Evolutionary conservation across 345 rosid genomes (phyloP), one percentile per base, ranked within the genome.

Genomic region (Euphorbia tirucalli): DNA sequence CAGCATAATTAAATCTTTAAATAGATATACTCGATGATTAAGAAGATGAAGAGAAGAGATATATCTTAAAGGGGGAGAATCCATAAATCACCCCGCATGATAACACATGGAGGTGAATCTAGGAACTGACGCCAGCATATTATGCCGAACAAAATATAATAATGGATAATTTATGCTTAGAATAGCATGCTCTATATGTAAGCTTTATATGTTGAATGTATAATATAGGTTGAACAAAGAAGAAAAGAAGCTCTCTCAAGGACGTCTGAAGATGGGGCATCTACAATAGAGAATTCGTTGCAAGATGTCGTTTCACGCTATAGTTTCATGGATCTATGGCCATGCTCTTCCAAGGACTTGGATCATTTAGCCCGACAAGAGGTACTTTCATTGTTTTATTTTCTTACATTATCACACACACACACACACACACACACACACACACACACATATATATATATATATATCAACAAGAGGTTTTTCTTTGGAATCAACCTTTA

Each of bases 241-340:
- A 86, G 88, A 71, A 94, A 94, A 74, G 98, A 94, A 82, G 95
- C 98, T 71, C 90, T 94, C 76, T 85, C 88, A 59, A 86, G 87
- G 74, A 83, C 81, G 58, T 79, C 74, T 67, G 95, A 90, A 79
- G 97, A 90, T 73, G 96, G 87, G 65, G 77, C 81, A 55, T 77
- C 89, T 60, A 80, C 81, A 21, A 72, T 81, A 54, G 95, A 90
- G 68, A 83, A 80, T 78, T 88, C 96, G 61, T 82, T 94, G 75
- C 89, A 87, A 71, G 97, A 92, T 77, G 87, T 89, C 59, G 90
- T 85, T 44, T 85, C 95, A 68, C 90, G 97, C 27, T 90, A 94
- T 76, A 83, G 92, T 78, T 94, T 82, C 85, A 94, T 90, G 98
- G 98, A 89, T 85, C 91, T 94, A 48, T 90, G 89, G 94, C 98